Evolutionary conservation across 2,329 filamentous ascomycete genomes (phyloP), one percentile per base, ranked within the genome.

Genomic region (Coccinonectria pachysandricola): DNA sequence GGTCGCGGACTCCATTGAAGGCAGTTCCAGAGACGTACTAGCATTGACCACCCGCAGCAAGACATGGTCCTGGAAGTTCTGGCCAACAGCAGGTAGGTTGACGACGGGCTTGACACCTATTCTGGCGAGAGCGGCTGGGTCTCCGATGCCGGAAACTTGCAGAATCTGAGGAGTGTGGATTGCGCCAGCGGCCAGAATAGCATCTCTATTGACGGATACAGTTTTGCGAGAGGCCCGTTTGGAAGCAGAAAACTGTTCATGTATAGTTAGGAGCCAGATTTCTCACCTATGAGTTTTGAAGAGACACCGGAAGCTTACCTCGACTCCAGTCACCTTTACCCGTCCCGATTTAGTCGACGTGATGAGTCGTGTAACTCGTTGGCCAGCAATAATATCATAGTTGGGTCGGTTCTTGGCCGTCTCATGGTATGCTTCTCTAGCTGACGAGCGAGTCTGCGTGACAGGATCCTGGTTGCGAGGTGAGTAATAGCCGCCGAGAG

Each of bases 131-230:
- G 59, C 36, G 3, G 44, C 38, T 8, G 42, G 36, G 5, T 52
- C 46, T 0, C 66, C 66, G 6, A 71, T 54, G 1, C 65, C 65
- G n/a, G 63, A 68, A 3, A 64, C 47, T 35, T 68, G 59, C 0
- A 71, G 52, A 4, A 70, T 43, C 24, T 65, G 56, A 17, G 50
- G 63, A 11, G 48, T 64, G 36, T 56, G 49, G 6, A 57, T 19
- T 2, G 53, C 45, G 2, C 62, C 62, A 4, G 60, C 58, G 1
- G 56, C 52, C 4, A 65, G 29, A 9, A 65, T 46, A 4, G 61
- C 54, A 23, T 65, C 61, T 21, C 53, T 56, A 7, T 25, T 39
- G 1, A 35, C 45, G 7, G 24, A 24, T 3, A 39, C 27, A 2
- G 29, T 30, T 2, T 18, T 16, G 4, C n/a, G 15, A 10, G 27